A percentile compares a stretch with the other conserved stretches of the same genome.
phyloP scores from a whole-genome alignment of 371 early-diverging fungal genomes.

The Choanephora cucurbitarum region DNA sequence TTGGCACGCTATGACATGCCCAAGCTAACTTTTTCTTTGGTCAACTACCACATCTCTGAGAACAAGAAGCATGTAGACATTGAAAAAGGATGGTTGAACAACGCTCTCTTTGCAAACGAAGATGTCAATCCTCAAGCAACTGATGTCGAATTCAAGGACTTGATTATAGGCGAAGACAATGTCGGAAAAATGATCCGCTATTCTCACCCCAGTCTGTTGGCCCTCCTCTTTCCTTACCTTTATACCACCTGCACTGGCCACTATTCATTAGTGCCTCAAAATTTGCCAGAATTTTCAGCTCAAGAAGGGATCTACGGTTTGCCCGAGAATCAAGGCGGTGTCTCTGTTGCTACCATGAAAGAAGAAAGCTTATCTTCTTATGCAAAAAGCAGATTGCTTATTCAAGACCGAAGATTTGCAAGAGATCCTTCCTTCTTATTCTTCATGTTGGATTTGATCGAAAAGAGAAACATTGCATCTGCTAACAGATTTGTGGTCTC shows the following conservation, averaged over 20 bases:
- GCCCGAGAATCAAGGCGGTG: background rate
- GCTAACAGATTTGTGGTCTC: background rate
- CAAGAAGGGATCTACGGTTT: background rate
- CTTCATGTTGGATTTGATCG: constrained; percentile 2
- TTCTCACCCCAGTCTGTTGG: constrained; percentile 1
- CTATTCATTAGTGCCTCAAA: constrained; percentile 4
- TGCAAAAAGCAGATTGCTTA: background rate
- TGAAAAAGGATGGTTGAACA: background rate
- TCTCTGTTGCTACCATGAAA: background rate
- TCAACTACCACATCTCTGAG: constrained; percentile 8
- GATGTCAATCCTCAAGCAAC: constrained; percentile 2
- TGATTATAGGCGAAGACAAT: constrained; percentile 1
- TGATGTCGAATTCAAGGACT: constrained; percentile 2
- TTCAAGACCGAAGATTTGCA: constrained; percentile 4
- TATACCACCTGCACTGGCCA: constrained; percentile 3
- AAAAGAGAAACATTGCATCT: constrained; percentile 2
- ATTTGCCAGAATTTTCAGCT: background rate
- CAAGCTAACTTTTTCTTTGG: constrained; percentile 4
- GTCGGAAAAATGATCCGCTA: background rate
- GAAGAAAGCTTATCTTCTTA: background rate
- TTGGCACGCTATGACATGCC: constrained; percentile 1
- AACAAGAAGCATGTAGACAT: constrained; percentile 1
- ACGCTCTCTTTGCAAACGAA: constrained; percentile 3
- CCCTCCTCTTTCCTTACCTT: constrained; percentile 1
- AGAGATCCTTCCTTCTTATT: constrained; percentile 8